phyloP scores from a whole-genome alignment of 768 basidiomycete species.

The Tylopilus rubrobrunneus region DNA sequence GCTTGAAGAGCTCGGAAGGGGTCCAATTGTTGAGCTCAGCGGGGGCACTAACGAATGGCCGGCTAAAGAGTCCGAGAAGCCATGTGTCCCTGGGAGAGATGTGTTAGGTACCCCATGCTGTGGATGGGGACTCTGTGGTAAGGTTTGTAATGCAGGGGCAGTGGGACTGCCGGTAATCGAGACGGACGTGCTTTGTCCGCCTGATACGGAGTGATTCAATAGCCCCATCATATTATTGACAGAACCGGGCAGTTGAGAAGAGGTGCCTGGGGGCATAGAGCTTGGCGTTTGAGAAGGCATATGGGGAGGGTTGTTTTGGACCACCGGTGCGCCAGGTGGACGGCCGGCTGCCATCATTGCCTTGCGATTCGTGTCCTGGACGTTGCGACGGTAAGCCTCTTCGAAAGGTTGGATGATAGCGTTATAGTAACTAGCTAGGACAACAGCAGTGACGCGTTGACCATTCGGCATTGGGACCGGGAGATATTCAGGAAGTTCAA shows the following conservation, averaged over 20 bases:
- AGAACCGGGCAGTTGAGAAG: conserved; percentile 21
- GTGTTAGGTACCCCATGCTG: conserved; percentile 21
- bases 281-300: conserved; percentile 15
- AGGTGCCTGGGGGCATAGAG: conserved; percentile 8
- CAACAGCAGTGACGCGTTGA: conserved; percentile 43
- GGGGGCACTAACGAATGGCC: conserved; percentile 17
- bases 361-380: conserved; percentile 58
- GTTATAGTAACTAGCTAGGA: conserved; percentile 59
- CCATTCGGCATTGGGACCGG: conserved; percentile 40
- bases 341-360: conserved; percentile 43
- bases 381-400: conserved; percentile 59
- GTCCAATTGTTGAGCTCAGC: conserved; percentile 9
- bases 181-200: conserved; percentile 16
- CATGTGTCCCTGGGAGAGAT: conserved; percentile 23
- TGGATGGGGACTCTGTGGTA: conserved; percentile 31
- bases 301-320: conserved; percentile 15
- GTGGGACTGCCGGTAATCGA: conserved; percentile 25
- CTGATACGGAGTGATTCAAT: conserved; percentile 23
- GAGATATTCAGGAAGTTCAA: conserved; percentile 59
- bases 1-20: too few relatives aligned
- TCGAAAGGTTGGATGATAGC: conserved; percentile 68
- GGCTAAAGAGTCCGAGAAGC: conserved; percentile 24
- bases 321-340: conserved; percentile 13
- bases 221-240: conserved; percentile 23
- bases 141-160: conserved; percentile 20